phyloP scores from a whole-genome alignment of 2,329 filamentous ascomycete genomes.

The Colletotrichum sp. region DNA sequence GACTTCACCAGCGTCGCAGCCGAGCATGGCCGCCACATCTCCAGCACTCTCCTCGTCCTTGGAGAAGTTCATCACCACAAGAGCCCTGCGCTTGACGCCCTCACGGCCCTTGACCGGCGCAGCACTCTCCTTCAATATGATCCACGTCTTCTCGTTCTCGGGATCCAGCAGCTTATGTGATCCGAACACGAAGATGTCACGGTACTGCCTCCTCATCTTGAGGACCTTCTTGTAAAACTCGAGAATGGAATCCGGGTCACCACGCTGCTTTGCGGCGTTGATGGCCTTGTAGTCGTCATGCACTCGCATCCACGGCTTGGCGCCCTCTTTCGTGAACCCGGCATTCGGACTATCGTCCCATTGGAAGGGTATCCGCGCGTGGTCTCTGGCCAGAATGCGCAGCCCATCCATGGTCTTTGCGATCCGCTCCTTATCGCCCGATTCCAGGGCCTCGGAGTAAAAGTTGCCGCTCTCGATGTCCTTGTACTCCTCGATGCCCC shows the following conservation, averaged over 20 bases:
- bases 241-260: constrained; percentile 54
- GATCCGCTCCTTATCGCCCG: constrained; percentile 38
- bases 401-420: constrained; percentile 56
- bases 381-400: constrained; percentile 65
- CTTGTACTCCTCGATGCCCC: constrained; percentile 58
- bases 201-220: constrained; percentile 56
- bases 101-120: constrained; percentile 9
- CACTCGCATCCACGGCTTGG: constrained; percentile 71
- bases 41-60: constrained; percentile 31
- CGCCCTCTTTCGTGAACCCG: constrained; percentile 58
- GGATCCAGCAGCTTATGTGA: constrained; percentile 60
- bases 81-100: constrained; percentile 31
- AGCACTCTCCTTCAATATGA: constrained; percentile 51
- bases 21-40: constrained; percentile 29
- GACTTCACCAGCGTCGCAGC: constrained; percentile 19
- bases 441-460: constrained; percentile 49
- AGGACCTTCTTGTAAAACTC: constrained; percentile 65
- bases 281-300: constrained; percentile 62
- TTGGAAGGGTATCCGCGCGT: constrained; percentile 70
- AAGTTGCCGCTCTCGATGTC: constrained; percentile 60
- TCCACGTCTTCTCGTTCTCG: constrained; percentile 59
- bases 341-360: constrained; percentile 65
- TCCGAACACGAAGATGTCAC: constrained; percentile 67
- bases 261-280: constrained; percentile 58
- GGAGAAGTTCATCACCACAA: constrained; percentile 55